Base-by-base conservation (phyloP, 2,329 filamentous ascomycete genomes). In the Nothomitra cinnamomea region DNA sequence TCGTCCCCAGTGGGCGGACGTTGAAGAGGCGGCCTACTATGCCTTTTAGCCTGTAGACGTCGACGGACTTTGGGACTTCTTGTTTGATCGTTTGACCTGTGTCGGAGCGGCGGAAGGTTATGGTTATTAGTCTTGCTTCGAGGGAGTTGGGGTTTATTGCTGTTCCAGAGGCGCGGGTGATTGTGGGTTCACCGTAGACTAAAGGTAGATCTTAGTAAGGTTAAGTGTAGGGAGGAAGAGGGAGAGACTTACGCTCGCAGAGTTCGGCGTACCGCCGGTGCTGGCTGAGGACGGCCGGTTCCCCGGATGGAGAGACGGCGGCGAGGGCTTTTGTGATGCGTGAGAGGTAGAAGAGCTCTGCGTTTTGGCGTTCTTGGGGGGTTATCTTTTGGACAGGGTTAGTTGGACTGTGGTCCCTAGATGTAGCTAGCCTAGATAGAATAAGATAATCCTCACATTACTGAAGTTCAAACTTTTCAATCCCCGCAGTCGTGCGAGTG, bases 281-380 rank as follows among this genome's bases (percentile, higher is more conserved):
- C 2, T 70, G 67, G 0, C 64, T 67, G 2, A 85, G 64, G 0
- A 94, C 74, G 1, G 69, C 68, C 0, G 66, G 58, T 25, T 71
- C 67, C 58, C 82, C 75, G 2, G 65, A 66, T 54, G 78, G 73
- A 0, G 78, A 70, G 0, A 79, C 75, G 2, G 73, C 69, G 1
- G 80, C 75, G 40, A 95, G 71, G 63, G 92, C 85, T 57, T 80
- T 81, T 10, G 78, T 85, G 55, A 95, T 92, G 53, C 85, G 78
- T 0, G 83, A 86, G 10, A 96, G 78, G 65, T 98, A 98, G 65
- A 94, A 98, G 62, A 90, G 82, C 61, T 96, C 92, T 3, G 88
- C 88, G 62, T 96, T 92, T 53, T 79, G 74, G 17, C 90, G 80
- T 64, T 96, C 89, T 42, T 82, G 78, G 1, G 72, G 60, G 0